Conservation (phyloP, 176 grass and related monocot genomes). For the Triticum urartu region DNA sequence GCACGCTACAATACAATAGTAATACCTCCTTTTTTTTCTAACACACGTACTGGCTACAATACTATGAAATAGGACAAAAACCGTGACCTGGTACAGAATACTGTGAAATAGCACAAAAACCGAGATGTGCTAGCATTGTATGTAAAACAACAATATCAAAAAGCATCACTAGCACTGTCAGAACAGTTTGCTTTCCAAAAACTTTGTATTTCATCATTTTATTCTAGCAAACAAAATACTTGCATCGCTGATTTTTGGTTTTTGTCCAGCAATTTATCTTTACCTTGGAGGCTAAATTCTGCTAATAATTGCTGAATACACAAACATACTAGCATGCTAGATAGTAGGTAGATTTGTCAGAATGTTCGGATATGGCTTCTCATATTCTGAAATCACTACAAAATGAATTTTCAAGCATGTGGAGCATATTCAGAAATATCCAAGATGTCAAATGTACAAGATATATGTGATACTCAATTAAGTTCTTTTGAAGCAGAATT, state of each 20-base stretch:
- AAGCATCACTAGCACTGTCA: neutral
- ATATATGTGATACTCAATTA: neutral
- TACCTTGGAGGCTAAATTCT: neutral
- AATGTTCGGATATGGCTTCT: neutral
- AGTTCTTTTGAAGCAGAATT: conserved; percentile 18
- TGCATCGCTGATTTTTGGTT: neutral
- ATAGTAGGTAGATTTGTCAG: neutral
- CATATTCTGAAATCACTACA: neutral
- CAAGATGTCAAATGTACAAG: neutral
- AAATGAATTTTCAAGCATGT: neutral
- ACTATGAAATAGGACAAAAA: neutral
- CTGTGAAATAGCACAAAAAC: neutral
- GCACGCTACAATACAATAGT: neutral
- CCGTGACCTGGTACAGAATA: neutral
- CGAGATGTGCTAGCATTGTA: neutral
- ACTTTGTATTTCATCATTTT: neutral
- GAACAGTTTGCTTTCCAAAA: neutral
- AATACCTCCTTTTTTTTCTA: neutral
- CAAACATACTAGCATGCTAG: neutral
- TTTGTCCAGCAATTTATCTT: neutral
- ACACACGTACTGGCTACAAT: neutral
- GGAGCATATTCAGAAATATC: neutral
- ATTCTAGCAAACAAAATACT: neutral
- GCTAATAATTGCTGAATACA: neutral
- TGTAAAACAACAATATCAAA: neutral